These are phyloP conservation scores for Lactarius indigo DNA, from an alignment of 768 basidiomycete species.

Conservation along the genomic window DNA sequence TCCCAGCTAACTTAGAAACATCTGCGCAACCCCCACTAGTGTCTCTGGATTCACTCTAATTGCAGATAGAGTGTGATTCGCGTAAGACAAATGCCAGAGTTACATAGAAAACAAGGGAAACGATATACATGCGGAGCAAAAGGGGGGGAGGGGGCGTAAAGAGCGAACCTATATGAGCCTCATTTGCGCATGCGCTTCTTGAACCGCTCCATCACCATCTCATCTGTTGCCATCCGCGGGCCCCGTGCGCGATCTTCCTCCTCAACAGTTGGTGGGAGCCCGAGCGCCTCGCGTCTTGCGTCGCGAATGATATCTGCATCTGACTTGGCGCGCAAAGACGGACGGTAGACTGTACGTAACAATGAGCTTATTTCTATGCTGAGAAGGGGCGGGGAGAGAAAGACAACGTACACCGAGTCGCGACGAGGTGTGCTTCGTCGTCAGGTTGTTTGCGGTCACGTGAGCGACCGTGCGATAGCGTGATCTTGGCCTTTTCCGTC, in stretches of 20 bases:
- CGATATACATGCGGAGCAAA: not conserved
- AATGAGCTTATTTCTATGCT: not conserved
- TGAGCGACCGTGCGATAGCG: conserved; percentile 70
- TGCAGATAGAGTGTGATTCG: not conserved
- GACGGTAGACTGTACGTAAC: conserved; percentile 68
- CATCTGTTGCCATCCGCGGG: conserved; percentile 86
- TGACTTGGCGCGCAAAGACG: conserved; percentile 76
- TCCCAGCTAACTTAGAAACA: no score
- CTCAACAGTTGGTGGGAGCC: conserved; percentile 54
- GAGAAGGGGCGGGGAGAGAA: conserved; percentile 13
- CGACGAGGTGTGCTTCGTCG: conserved; percentile 82
- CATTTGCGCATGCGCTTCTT: conserved; percentile 92
- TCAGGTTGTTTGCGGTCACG: conserved; percentile 47
- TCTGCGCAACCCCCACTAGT: not conserved
- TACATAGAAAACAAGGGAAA: not conserved
- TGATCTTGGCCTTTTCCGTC: conserved; percentile 92
- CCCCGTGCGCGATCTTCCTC: conserved; percentile 41
- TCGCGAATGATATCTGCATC: conserved; percentile 86
- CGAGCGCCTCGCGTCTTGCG: conserved; percentile 85
- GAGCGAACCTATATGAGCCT: conserved; percentile 11
- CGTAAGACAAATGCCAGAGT: not conserved
- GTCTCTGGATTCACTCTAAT: not conserved
- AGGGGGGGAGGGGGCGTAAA: not conserved
- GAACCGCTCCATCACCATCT: conserved; percentile 93
- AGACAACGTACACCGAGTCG: conserved; percentile 71